A percentile compares a stretch with the other conserved stretches of the same genome.
phyloP scores from a whole-genome alignment of 2,329 filamentous ascomycete species.

The Celoporthe dispersa region DNA sequence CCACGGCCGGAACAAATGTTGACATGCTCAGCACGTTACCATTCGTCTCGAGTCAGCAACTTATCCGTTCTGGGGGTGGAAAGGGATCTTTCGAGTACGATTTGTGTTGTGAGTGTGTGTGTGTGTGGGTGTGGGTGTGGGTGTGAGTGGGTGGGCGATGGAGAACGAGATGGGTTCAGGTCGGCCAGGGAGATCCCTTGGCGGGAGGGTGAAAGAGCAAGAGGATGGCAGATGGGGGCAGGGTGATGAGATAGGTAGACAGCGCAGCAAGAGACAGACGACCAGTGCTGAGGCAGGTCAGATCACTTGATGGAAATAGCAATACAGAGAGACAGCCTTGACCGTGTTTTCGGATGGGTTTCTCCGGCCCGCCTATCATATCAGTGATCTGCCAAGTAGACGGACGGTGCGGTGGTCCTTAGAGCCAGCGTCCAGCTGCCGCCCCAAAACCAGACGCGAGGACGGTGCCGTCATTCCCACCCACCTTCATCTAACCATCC shows the following conservation, averaged over 20 bases:
- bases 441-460: conserved; percentile 5
- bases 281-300: conserved; percentile 2
- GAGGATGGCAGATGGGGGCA: neutral
- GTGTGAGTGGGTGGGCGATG: neutral
- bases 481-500: conserved; percentile 32
- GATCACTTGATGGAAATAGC: conserved; percentile 4
- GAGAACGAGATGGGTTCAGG: neutral
- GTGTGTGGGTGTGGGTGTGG: too few relatives aligned
- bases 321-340: conserved; percentile 2
- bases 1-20: neutral
- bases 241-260: conserved; percentile 6
- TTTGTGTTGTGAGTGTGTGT: neutral
- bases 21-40: neutral
- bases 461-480: conserved; percentile 18
- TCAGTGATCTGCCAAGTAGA: conserved; percentile 17
- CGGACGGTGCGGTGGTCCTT: neutral
- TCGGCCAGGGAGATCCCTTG: neutral
- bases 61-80: neutral
- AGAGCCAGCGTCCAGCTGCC: neutral
- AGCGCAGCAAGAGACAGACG: neutral
- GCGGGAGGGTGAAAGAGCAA: too few relatives aligned
- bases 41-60: neutral
- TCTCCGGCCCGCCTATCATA: conserved; percentile 14
- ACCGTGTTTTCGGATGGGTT: conserved; percentile 8
- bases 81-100: neutral